These are phyloP conservation scores for Acanthamoeba triangularis DNA, from an alignment of 208 protist species.

Conservation along the genomic window DNA sequence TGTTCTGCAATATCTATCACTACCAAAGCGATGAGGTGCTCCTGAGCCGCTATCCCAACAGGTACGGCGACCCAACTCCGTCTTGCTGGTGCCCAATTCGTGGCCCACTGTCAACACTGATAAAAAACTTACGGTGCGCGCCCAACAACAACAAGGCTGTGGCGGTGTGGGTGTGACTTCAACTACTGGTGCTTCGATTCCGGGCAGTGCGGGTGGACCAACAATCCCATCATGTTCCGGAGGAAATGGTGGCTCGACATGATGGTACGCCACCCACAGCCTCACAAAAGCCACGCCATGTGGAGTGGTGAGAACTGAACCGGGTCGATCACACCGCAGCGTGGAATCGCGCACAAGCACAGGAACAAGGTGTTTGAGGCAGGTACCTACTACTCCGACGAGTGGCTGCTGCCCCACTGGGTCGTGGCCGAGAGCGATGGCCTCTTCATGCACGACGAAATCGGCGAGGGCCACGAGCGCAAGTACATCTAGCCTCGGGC, in stretches of 20 bases:
- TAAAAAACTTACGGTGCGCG: too few relatives aligned
- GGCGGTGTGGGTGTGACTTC: conserved; percentile 38
- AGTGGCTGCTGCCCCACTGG: conserved; percentile 66
- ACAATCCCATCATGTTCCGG: conserved; percentile 54
- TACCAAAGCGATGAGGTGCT: conserved; percentile 40
- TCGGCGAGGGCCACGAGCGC: conserved; percentile 18
- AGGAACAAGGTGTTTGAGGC: conserved; percentile 45
- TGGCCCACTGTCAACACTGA: too few relatives aligned
- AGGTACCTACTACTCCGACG: conserved; percentile 26
- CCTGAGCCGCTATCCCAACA: conserved; percentile 15
- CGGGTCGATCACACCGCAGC: not conserved
- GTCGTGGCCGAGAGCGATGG: conserved; percentile 50
- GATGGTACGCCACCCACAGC: not conserved
- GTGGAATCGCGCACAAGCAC: conserved; percentile 6
- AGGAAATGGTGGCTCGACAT: conserved; percentile 9
- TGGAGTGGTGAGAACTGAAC: too few relatives aligned
- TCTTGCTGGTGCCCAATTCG: not conserved
- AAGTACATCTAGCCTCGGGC: too few relatives aligned
- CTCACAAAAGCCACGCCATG: not conserved
- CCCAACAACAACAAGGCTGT: not conserved
- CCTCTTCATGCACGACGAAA: conserved; percentile 41
- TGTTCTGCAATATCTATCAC: conserved; percentile 54
- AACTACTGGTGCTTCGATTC: conserved; percentile 58
- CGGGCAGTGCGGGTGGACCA: conserved; percentile 39
- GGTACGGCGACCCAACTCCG: not conserved